Evolutionary conservation across 2,329 filamentous ascomycete genomes (phyloP), one percentile per base, ranked within the genome.

Genomic region (Ophiognomonia clavigignenti-juglandacearum): DNA sequence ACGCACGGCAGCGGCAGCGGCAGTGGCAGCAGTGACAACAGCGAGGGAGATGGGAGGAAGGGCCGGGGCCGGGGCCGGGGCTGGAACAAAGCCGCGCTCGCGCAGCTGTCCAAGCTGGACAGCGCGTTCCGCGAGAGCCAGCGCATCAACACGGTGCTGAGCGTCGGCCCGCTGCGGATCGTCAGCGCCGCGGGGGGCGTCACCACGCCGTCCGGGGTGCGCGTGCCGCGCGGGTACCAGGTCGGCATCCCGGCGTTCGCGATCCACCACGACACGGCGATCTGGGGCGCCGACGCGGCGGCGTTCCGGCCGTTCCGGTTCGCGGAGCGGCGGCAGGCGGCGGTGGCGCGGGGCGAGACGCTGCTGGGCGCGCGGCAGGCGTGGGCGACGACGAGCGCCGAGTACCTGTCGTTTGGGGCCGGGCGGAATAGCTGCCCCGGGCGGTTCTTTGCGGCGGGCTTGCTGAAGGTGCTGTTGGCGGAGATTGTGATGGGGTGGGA

Each of bases 61-160:
- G n/a, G n/a, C n/a, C n/a, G n/a, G n/a, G n/a, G n/a, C n/a, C n/a
- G n/a, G n/a, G n/a, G n/a, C n/a, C n/a, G n/a, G n/a, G 45, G 27
- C 18, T 67, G 66, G 63, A 63, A 60, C n/a, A 70, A 68, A 48
- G 47, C 61, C 24, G 60, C 56, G 11, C 53, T 73, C 9, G 56
- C 60, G 6, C 59, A 62, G 18, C 63, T 69, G 59, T 50, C 55
- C 36, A 65, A 61, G 41, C 50, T 70, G 13, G 70, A 73, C 54
- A 69, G 64, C 14, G 61, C 61, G 20, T 55, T 73, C 39, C 65
- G 65, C 39, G 70, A 74, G 54, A 67, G 62, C 27, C 60, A 70
- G 44, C 65, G 70, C 1, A 52, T 70, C 22, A 66, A 65, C 54
- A 61, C 58, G 4, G 65, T 72, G 49, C 56, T 67, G 39, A 62